Evolutionary conservation across 148 eudicot species (phyloP), one percentile per base, ranked within the genome.

Genomic region (Rhododendron ovatum): DNA sequence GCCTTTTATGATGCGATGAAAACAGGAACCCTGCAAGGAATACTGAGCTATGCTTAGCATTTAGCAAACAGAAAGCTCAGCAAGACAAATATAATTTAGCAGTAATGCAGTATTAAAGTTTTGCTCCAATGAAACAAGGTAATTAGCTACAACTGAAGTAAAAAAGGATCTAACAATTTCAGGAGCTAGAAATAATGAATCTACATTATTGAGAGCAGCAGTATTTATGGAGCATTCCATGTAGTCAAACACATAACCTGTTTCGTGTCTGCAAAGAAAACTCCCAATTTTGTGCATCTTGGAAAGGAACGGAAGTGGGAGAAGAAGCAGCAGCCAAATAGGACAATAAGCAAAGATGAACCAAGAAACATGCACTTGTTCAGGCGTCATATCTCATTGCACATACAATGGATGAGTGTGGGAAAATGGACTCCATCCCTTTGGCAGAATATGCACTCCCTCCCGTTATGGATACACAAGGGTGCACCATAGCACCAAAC

Each of bases 1-100:
- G n/a, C 98, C 94, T 92, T 90, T 94, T 37, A 92, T 87, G 53
- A 93, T 82, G 63, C 92, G 92, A 89, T 92, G 91, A 77, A 95
- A 95, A 82, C 88, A 87, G 41, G 90, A 82, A 20, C 98, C 98
- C 98, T 93, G 91, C 81, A 78, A 69, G 82, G n/a, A 65, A 35
- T n/a, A 85, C 48, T n/a, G 69, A 51, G 39, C 48, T 51, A 87
- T 85, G 76, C 65, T 65, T 39, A 83, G 76, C 50, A 65, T 24
- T 65, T 83, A 59, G 50, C 84, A 61, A 39, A 61, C 10, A 3
- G 20, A 59, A 24, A 41, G 74, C 30, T 82, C 12, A 59, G 67
- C 75, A 82, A 18, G 35, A 15, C 10, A 82, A 55, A 81, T n/a
- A 41, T 82, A 14, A 82, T 26, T 63, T 61, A 61, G 11, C 47